A percentile compares a stretch with the other conserved stretches of the same genome.
These are phyloP conservation scores for Metarhizium brunneum DNA, from an alignment of 2,329 filamentous ascomycete genomes.

Conservation along the genomic window DNA sequence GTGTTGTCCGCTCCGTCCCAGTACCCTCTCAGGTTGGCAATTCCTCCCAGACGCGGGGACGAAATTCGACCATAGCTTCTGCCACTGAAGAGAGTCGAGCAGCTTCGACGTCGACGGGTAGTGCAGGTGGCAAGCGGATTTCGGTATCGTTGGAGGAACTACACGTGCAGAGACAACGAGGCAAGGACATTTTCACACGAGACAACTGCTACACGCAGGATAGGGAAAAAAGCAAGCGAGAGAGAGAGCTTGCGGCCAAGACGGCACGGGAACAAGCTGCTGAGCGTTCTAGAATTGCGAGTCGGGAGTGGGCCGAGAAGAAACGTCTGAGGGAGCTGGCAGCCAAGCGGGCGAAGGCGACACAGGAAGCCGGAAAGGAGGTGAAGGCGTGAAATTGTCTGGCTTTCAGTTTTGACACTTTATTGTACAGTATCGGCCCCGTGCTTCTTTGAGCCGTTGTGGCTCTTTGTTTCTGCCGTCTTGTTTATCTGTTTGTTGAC, in stretches of 20 bases:
- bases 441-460: background rate
- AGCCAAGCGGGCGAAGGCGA: constrained; percentile 10
- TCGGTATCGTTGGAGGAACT: constrained; percentile 41
- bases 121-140: constrained; percentile 34
- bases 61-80: constrained; percentile 14
- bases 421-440: background rate
- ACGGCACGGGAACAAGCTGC: constrained; percentile 50
- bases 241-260: constrained; percentile 45
- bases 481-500: background rate
- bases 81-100: constrained; percentile 25
- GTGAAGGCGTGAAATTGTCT: background rate
- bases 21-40: constrained; percentile 6
- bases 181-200: constrained; percentile 42
- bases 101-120: constrained; percentile 37
- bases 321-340: constrained; percentile 33
- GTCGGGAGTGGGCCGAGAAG: constrained; percentile 55
- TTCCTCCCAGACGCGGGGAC: constrained; percentile 15
- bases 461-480: background rate
- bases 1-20: constrained; percentile 4
- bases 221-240: constrained; percentile 42
- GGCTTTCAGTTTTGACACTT: background rate
- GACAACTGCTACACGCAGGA: constrained; percentile 39
- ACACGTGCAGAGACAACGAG: constrained; percentile 41
- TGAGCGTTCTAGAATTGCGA: constrained; percentile 48
- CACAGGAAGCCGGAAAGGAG: background rate